These are phyloP conservation scores for Rhododendron ferrugineum DNA, from an alignment of 148 eudicot genomes.

Conservation along the genomic window DNA sequence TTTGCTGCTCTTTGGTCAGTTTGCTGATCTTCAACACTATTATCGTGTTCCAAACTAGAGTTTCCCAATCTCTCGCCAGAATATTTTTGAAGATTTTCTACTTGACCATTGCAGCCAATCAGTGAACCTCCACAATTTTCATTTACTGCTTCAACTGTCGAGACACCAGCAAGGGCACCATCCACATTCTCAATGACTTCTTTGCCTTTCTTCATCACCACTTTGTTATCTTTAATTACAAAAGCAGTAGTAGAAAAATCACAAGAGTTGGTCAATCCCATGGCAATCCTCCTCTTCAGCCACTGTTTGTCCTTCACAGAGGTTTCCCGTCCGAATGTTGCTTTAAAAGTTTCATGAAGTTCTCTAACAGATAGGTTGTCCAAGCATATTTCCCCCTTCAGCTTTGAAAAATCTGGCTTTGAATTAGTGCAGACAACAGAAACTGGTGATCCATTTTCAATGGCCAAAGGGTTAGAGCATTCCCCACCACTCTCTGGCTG, in stretches of 20 bases:
- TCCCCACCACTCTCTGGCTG: constrained; percentile 30
- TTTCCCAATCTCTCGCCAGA: constrained; percentile 21
- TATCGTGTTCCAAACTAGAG: constrained; percentile 30
- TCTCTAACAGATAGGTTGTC: constrained; percentile 74
- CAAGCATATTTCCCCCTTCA: constrained; percentile 74
- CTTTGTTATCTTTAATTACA: constrained; percentile 44
- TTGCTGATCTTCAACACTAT: constrained; percentile 35
- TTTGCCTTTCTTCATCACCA: constrained; percentile 39
- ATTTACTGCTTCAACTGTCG: constrained; percentile 31
- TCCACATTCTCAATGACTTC: constrained; percentile 32
- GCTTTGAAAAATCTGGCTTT: constrained; percentile 71
- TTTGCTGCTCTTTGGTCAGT: constrained; percentile 51
- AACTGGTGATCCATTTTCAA: constrained; percentile 26
- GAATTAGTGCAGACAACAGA: constrained; percentile 26
- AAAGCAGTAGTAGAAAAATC: constrained; percentile 67
- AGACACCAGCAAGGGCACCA: constrained; percentile 21
- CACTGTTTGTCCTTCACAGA: constrained; percentile 89
- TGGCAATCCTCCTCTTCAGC: constrained; percentile 91
- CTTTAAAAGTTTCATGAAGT: constrained; percentile 92
- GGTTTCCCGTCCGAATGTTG: constrained; percentile 92
- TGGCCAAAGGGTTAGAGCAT: constrained; percentile 26
- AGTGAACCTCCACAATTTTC: constrained; percentile 31
- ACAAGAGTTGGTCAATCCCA: constrained; percentile 95
- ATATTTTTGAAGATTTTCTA: constrained; percentile 24
- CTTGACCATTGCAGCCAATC: constrained; percentile 19